Percentiles rank a stretch among this genome's conserved stretches.
These are phyloP conservation scores for Volutella citrinella DNA, from an alignment of 2,329 filamentous ascomycete genomes.

Conservation along the genomic window DNA sequence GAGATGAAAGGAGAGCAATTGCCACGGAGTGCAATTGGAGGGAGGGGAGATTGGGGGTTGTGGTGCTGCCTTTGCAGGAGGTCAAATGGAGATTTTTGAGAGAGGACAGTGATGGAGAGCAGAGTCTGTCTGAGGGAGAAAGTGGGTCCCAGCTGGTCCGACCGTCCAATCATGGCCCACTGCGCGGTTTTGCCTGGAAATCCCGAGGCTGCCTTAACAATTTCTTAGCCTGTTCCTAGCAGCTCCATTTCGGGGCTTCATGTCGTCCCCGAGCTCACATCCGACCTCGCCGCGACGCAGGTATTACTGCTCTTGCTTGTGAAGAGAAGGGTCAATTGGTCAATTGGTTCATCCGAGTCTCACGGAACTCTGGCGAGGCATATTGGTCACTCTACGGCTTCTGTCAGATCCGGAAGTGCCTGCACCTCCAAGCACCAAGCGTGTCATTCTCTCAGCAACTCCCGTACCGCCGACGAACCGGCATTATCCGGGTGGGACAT, in stretches of 20 bases:
- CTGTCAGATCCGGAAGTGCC: no score
- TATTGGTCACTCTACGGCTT: no score
- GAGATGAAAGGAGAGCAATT: conserved; percentile 58
- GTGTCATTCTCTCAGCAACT: conserved; percentile 21
- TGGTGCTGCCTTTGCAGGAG: conserved; percentile 46
- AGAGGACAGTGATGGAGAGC: conserved; percentile 38
- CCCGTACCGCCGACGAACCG: conserved; percentile 27
- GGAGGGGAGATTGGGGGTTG: conserved; percentile 57
- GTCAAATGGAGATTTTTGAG: conserved; percentile 45
- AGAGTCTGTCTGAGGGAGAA: conserved; percentile 41
- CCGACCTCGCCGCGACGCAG: no score
- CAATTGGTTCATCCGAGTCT: background rate
- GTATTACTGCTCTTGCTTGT: no score
- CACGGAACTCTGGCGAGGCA: no score
- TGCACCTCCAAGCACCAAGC: no score
- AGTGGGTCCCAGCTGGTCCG: conserved; percentile 35
- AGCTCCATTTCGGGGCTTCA: conserved; percentile 24
- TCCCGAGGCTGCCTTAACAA: conserved; percentile 38
- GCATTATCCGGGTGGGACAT: conserved; percentile 26
- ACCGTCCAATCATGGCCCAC: conserved; percentile 31
- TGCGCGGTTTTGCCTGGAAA: conserved; percentile 39
- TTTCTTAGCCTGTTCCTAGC: conserved; percentile 27
- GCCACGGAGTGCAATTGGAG: conserved; percentile 59
- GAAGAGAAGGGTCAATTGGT: conserved; percentile 6
- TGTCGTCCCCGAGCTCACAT: conserved; percentile 18